Percentiles rank a stretch among this genome's conserved stretches.
Conservation (phyloP, 371 early-diverging fungal species). For the Rhizopus stolonifer region DNA sequence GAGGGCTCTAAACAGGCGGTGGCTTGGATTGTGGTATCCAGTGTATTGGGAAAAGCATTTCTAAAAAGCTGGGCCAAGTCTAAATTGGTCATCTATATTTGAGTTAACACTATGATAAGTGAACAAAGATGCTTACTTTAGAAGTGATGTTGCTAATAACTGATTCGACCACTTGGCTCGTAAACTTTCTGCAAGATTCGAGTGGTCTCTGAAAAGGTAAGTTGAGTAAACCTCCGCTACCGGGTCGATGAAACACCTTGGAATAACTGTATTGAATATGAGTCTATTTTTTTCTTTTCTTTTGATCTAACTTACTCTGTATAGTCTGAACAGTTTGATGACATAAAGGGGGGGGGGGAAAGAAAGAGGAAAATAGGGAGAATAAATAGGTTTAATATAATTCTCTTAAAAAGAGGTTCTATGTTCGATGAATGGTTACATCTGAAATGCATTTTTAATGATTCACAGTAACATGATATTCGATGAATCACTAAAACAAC, state of each 20-base stretch:
- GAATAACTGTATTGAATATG: conserved; percentile 21
- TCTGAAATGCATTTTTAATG: too few relatives aligned
- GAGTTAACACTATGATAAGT: background rate
- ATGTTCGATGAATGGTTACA: too few relatives aligned
- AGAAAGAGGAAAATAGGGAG: too few relatives aligned
- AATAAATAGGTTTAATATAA: too few relatives aligned
- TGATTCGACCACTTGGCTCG: conserved; percentile 37
- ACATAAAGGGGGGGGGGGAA: too few relatives aligned
- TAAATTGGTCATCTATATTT: conserved; percentile 35
- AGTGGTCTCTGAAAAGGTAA: conserved; percentile 47
- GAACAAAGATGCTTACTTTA: conserved; percentile 21
- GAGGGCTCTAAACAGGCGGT: conserved; percentile 23
- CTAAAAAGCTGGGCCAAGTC: conserved; percentile 57
- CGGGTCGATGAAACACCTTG: conserved; percentile 36
- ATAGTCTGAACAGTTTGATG: conserved; percentile 27
- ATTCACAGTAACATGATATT: too few relatives aligned
- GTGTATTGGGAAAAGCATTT: conserved; percentile 57
- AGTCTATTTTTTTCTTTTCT: background rate
- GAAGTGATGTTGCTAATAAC: conserved; percentile 40
- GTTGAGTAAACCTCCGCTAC: conserved; percentile 35
- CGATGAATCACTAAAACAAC: too few relatives aligned
- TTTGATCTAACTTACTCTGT: conserved; percentile 11
- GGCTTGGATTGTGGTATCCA: conserved; percentile 58
- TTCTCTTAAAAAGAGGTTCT: too few relatives aligned
- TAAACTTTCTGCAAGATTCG: conserved; percentile 43